Conservation (phyloP, 2,329 filamentous ascomycete genomes). For the Nigrospora osmanthi region DNA sequence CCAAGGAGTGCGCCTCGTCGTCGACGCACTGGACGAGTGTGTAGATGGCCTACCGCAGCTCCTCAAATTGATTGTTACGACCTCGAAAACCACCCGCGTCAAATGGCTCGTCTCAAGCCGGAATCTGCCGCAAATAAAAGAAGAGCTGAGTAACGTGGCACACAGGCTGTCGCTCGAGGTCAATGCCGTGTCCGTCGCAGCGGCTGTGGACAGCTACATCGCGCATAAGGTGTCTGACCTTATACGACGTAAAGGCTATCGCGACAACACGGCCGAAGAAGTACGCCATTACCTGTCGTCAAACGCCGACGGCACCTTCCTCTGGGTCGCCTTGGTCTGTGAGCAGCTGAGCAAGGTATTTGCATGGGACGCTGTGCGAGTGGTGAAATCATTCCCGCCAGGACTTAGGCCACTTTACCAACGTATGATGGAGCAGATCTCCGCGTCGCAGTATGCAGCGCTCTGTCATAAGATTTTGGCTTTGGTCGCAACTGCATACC, state of each 20-base stretch:
- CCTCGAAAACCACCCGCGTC: conserved; percentile 12
- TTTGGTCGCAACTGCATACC: too few relatives aligned
- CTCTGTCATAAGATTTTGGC: not conserved
- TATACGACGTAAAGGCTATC: too few relatives aligned
- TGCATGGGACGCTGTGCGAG: conserved; percentile 1
- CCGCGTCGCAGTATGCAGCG: conserved; percentile 13
- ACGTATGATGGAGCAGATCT: conserved; percentile 27
- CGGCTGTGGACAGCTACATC: conserved; percentile 30
- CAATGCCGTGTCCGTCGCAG: conserved; percentile 22
- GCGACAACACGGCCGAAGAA: too few relatives aligned
- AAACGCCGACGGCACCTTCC: too few relatives aligned
- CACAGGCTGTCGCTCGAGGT: conserved; percentile 26
- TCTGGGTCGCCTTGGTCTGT: too few relatives aligned
- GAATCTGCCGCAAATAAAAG: conserved; percentile 26
- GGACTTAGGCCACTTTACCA: conserved; percentile 27
- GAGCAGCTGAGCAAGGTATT: too few relatives aligned
- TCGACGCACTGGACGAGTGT: conserved; percentile 43
- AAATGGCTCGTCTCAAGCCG: conserved; percentile 37
- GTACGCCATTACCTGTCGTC: too few relatives aligned
- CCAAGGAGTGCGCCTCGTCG: conserved; percentile 24
- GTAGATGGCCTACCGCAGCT: conserved; percentile 17
- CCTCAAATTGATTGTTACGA: conserved; percentile 23
- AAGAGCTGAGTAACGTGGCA: conserved; percentile 9
- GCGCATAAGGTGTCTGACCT: too few relatives aligned
- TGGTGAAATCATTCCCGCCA: conserved; percentile 16